Evolutionary conservation across 306 rosid genomes (phyloP).

Genomic region (Canavalia ensiformis): DNA sequence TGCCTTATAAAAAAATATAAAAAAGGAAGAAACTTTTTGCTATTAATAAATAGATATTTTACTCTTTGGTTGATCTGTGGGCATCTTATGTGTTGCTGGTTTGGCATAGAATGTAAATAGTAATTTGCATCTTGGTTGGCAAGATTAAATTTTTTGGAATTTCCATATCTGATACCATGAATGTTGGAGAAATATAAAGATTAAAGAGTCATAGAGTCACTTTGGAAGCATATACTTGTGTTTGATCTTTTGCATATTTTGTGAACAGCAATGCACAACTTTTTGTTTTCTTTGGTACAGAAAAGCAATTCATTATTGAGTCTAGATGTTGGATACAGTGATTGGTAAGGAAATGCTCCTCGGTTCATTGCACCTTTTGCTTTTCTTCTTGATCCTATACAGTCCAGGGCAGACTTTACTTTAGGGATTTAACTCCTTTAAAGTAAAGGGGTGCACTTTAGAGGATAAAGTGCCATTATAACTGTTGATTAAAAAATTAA

Average conservation of each 20-base stretch:
- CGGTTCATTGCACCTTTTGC: background rate
- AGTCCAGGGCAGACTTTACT: background rate
- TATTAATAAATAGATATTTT: background rate
- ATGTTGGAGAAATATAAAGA: slow-evolving; percentile 25
- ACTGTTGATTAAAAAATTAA: background rate
- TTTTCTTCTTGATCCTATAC: background rate
- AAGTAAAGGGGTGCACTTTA: background rate
- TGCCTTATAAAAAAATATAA: background rate
- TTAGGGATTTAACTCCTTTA: background rate
- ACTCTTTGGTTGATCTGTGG: background rate
- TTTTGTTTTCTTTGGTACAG: background rate
- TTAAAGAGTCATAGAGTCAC: background rate
- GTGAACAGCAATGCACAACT: background rate
- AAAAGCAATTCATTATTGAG: background rate
- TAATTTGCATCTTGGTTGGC: slow-evolving; percentile 1
- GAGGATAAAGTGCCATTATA: background rate
- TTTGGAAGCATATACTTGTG: background rate
- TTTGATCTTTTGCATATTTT: background rate
- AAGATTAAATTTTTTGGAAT: slow-evolving; percentile 17
- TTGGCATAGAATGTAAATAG: background rate
- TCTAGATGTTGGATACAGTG: background rate
- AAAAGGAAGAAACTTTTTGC: background rate
- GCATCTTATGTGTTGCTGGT: background rate
- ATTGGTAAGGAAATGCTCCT: background rate
- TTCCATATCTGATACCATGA: background rate